These are phyloP conservation scores for Smittium mucronatum DNA, from an alignment of 371 early-diverging fungal genomes.

Conservation along the genomic window DNA sequence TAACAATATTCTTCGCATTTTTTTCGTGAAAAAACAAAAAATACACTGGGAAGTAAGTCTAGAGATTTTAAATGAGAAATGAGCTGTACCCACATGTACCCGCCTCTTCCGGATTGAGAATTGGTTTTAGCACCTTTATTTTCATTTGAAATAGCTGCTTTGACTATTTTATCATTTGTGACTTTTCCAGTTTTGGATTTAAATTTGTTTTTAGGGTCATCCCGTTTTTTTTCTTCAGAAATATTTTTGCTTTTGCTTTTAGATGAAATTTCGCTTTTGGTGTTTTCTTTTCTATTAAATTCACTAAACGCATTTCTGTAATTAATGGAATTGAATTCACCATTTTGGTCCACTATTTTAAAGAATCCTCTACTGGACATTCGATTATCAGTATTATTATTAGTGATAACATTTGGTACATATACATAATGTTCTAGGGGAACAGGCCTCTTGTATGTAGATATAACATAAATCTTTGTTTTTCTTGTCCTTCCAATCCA, in stretches of 20 bases:
- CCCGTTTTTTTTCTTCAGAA: conserved; percentile 16
- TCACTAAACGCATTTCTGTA: conserved; percentile 32
- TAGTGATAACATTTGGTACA: conserved; percentile 26
- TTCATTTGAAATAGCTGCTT: conserved; percentile 21
- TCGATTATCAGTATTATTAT: neutral
- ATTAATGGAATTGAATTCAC: conserved; percentile 38
- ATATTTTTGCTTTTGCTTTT: neutral
- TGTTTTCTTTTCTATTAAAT: neutral
- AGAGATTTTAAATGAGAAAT: conserved; percentile 60
- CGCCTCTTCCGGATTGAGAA: conserved; percentile 22
- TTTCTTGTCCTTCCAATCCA: conserved; percentile 99
- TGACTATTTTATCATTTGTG: conserved; percentile 25
- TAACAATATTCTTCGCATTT: conserved; percentile 92
- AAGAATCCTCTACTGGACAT: conserved; percentile 47
- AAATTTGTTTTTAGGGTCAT: conserved; percentile 17
- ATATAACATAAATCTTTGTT: conserved; percentile 94
- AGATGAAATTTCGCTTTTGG: neutral
- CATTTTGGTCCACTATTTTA: conserved; percentile 71
- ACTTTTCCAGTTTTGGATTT: conserved; percentile 17
- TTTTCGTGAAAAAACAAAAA: conserved; percentile 94
- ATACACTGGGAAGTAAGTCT: conserved; percentile 78
- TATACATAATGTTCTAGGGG: conserved; percentile 95
- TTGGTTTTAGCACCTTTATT: conserved; percentile 44
- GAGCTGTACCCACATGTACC: conserved; percentile 51
- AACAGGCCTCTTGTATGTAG: conserved; percentile 91